These are phyloP conservation scores for Cucurbitaria berberidis DNA, from an alignment of 2,329 filamentous ascomycete species.

Conservation along the genomic window DNA sequence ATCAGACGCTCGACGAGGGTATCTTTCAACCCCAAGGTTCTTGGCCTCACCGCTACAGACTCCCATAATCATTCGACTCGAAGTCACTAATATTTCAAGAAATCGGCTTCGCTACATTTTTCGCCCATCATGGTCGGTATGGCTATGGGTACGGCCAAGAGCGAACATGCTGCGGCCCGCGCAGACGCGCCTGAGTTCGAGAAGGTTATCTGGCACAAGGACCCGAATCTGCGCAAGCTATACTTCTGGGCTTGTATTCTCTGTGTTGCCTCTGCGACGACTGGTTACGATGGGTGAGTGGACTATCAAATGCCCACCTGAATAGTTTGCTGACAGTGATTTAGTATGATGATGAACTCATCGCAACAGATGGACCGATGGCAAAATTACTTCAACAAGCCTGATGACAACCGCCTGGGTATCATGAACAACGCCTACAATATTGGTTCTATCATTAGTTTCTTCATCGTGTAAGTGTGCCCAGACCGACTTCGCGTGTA, in stretches of 20 bases:
- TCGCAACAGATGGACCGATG: conserved; percentile 50
- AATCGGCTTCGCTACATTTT: neutral
- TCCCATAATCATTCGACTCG: conserved; percentile 4
- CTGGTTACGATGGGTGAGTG: conserved; percentile 61
- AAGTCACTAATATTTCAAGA: neutral
- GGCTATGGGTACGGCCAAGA: conserved; percentile 20
- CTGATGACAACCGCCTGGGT: conserved; percentile 49
- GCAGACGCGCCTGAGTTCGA: conserved; percentile 59
- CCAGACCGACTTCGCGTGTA: neutral
- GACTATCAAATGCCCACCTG: neutral
- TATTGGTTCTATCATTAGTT: conserved; percentile 49
- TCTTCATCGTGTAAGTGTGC: conserved; percentile 31
- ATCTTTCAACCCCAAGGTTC: conserved; percentile 19
- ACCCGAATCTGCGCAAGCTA: conserved; percentile 62
- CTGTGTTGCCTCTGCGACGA: conserved; percentile 62
- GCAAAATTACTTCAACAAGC: conserved; percentile 48
- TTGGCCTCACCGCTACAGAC: conserved; percentile 17
- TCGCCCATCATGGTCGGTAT: conserved; percentile 20
- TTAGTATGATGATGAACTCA: conserved; percentile 55
- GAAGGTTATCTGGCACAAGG: conserved; percentile 59
- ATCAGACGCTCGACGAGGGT: conserved; percentile 16
- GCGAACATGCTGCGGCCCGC: conserved; percentile 42
- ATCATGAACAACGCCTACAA: conserved; percentile 55
- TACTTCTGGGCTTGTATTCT: conserved; percentile 60
- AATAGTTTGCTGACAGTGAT: conserved; percentile 3